phyloP scores from a whole-genome alignment of 345 rosid genomes.

The Eucalyptus tenuipes region DNA sequence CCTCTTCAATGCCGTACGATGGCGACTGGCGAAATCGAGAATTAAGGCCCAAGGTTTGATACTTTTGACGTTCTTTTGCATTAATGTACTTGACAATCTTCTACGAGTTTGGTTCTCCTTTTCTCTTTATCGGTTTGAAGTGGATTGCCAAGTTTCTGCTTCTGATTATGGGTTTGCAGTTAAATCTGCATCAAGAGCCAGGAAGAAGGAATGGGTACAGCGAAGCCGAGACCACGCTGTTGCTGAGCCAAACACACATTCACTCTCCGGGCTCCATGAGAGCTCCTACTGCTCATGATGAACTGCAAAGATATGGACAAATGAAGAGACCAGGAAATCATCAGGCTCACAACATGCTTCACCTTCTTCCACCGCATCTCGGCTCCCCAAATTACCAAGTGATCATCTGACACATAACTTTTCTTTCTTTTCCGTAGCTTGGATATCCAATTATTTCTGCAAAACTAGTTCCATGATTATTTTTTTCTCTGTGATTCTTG shows the following conservation, averaged over 20 bases:
- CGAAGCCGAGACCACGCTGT: slow-evolving; percentile 41
- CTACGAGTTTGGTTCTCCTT: background rate
- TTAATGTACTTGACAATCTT: background rate
- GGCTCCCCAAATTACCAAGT: slow-evolving; percentile 5
- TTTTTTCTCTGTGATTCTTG: background rate
- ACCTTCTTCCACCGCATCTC: slow-evolving; percentile 17
- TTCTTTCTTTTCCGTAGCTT: background rate
- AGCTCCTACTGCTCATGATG: background rate
- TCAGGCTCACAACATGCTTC: slow-evolving; percentile 11
- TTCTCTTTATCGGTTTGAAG: background rate
- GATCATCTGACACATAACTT: slow-evolving; percentile 1
- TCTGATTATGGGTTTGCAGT: background rate
- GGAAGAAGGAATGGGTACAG: slow-evolving; percentile 13
- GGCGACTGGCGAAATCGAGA: slow-evolving; percentile 28
- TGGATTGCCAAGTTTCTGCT: background rate
- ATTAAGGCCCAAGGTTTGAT: slow-evolving; percentile 32
- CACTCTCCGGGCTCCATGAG: slow-evolving; percentile 24
- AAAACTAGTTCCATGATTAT: background rate
- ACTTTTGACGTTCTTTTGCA: background rate
- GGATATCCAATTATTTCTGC: background rate
- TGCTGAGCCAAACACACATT: slow-evolving; percentile 44
- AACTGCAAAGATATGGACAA: slow-evolving; percentile 24
- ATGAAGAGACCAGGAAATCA: slow-evolving; percentile 8
- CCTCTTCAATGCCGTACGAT: slow-evolving; percentile 8
- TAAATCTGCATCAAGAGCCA: slow-evolving; percentile 1